A percentile compares a stretch with the other conserved stretches of the same genome.
phyloP scores from a whole-genome alignment of 2,329 filamentous ascomycete species.

The Cadophora sp. region DNA sequence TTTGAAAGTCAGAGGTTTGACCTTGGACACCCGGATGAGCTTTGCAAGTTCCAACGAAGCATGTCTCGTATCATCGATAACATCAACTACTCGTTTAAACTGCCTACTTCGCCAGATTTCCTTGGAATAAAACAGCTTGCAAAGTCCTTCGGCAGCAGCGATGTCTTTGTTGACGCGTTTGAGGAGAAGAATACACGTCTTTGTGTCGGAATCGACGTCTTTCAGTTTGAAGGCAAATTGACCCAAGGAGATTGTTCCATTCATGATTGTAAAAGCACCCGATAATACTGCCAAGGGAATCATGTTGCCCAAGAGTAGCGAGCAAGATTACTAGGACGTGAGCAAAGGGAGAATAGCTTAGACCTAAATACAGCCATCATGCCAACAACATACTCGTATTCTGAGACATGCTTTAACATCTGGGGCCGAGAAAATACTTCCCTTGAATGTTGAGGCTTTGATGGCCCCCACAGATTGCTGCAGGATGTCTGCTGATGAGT shows the following conservation, averaged over 20 bases:
- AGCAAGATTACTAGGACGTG: not conserved
- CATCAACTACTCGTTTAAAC: not conserved
- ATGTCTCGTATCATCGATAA: not conserved
- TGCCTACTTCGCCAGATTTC: not conserved
- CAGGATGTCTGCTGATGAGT: not conserved
- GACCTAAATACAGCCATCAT: not conserved
- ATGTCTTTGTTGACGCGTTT: conserved; percentile 23
- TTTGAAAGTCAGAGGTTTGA: not conserved
- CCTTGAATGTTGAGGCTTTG: not conserved
- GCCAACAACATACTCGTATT: conserved; percentile 1
- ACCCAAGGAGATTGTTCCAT: conserved; percentile 4
- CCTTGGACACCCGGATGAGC: not conserved
- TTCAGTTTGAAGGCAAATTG: conserved; percentile 24
- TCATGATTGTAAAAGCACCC: not conserved
- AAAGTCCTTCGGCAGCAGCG: conserved; percentile 13
- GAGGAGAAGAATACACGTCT: conserved; percentile 16
- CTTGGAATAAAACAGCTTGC: not conserved
- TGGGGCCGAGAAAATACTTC: not conserved
- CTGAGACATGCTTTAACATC: not conserved
- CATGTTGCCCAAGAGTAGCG: not conserved
- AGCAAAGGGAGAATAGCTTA: not conserved
- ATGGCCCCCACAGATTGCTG: conserved; percentile 4
- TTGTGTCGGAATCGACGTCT: conserved; percentile 19
- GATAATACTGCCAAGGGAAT: not conserved
- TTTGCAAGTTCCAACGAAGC: conserved; percentile 1